Conservation (phyloP, 108 stramenopile species). For the Craspedostauros australis region DNA sequence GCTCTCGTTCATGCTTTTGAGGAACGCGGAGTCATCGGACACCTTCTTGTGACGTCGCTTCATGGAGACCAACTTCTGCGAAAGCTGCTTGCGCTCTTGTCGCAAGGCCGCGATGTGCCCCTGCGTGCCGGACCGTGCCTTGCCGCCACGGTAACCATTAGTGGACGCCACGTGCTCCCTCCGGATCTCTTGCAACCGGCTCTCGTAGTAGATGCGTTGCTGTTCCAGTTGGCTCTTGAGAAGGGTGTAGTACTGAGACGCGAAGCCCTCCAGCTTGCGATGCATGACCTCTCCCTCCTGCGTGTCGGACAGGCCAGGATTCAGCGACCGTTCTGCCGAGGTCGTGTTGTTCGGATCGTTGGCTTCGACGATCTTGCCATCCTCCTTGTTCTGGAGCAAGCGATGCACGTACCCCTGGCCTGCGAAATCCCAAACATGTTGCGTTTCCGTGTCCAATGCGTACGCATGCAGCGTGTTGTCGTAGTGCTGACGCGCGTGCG, state of each 20-base stretch:
- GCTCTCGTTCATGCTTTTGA: conserved; percentile 75
- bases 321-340: conserved; percentile 49
- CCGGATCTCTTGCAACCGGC: conserved; percentile 63
- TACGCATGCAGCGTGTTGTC: conserved; percentile 90
- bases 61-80: conserved; percentile 52
- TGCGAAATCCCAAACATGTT: conserved; percentile 94
- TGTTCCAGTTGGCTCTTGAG: conserved; percentile 87
- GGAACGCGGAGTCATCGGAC: conserved; percentile 48
- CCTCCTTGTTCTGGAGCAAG: conserved; percentile 81
- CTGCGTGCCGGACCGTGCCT: conserved; percentile 3
- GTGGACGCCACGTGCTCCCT: conserved; percentile 33
- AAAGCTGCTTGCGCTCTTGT: conserved; percentile 71
- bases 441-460: conserved; percentile 90
- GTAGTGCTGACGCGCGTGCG: conserved; percentile 86
- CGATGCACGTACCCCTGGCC: conserved; percentile 95
- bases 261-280: conserved; percentile 85
- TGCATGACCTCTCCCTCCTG: conserved; percentile 87
- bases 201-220: conserved; percentile 85
- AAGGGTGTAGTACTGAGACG: conserved; percentile 80
- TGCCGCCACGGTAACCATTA: neutral
- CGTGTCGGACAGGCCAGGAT: conserved; percentile 53
- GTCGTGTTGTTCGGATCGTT: conserved; percentile 58
- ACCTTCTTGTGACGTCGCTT: conserved; percentile 49
- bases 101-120: conserved; percentile 61
- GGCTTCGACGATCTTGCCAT: conserved; percentile 91